Evolutionary conservation across 257 asterid genomes (phyloP).

Genomic region (Phtheirospermum japonicum): DNA sequence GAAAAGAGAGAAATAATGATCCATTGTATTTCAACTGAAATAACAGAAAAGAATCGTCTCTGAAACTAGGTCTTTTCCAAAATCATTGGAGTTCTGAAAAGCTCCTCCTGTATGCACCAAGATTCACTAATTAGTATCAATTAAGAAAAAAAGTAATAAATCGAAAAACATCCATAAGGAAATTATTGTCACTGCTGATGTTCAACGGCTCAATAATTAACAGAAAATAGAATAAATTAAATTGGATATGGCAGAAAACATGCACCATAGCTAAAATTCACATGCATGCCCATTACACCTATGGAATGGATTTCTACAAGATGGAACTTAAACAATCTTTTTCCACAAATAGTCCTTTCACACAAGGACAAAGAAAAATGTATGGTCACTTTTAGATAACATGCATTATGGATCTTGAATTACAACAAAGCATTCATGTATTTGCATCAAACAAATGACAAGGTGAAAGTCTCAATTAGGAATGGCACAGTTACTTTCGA

Average conservation of each 20-base stretch:
- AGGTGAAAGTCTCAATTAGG: background rate
- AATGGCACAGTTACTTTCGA: background rate
- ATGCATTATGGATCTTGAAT: background rate
- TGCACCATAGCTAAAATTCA: background rate
- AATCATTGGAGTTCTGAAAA: conserved; percentile 16
- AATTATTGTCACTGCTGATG: too few relatives aligned
- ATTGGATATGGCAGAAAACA: too few relatives aligned
- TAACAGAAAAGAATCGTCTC: conserved; percentile 11
- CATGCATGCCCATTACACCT: background rate
- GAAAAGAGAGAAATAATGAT: conserved; percentile 2
- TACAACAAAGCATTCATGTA: background rate
- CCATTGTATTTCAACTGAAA: conserved; percentile 19
- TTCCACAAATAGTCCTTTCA: background rate
- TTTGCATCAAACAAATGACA: background rate
- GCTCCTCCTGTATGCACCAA: conserved; percentile 14
- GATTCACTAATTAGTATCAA: conserved; percentile 14
- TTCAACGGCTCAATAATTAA: background rate
- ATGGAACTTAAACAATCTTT: background rate
- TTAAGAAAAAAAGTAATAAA: background rate
- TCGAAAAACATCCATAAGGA: background rate
- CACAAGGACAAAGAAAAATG: background rate
- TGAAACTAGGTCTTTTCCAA: background rate
- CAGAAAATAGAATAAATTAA: conserved; percentile 13
- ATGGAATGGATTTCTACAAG: background rate
- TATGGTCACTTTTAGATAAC: background rate